These are phyloP conservation scores for Xylaria sp. DNA, from an alignment of 2,329 filamentous ascomycete genomes.

Conservation along the genomic window DNA sequence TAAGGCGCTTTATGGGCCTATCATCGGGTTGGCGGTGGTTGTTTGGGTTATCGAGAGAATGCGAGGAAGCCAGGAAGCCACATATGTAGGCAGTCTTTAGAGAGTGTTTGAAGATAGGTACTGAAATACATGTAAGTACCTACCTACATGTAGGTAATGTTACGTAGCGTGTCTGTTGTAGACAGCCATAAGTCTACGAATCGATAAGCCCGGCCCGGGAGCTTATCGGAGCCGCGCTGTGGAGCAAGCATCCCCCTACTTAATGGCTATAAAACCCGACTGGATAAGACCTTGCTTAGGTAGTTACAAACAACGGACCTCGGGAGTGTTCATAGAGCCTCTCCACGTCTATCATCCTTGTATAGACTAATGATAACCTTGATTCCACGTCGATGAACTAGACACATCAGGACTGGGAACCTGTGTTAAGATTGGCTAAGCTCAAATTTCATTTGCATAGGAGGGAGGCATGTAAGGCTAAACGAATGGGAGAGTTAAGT, in stretches of 20 bases:
- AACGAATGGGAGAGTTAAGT: background rate
- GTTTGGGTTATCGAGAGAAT: background rate
- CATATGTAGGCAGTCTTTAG: background rate
- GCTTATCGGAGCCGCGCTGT: slow-evolving; percentile 23
- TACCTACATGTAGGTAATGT: background rate
- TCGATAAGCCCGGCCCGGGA: slow-evolving; percentile 19
- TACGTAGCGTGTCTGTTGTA: too few species aligned
- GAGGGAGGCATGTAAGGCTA: background rate
- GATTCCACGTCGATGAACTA: background rate
- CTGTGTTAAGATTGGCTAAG: background rate
- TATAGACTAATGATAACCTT: background rate
- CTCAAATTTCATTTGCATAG: background rate
- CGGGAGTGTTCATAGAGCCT: background rate
- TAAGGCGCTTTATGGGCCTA: slow-evolving; percentile 20
- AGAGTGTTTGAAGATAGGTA: background rate
- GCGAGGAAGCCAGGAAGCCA: background rate
- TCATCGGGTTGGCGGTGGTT: slow-evolving; percentile 17
- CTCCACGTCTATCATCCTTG: background rate
- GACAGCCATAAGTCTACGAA: too few species aligned
- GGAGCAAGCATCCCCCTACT: background rate
- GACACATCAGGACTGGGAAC: background rate
- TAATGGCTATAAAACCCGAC: slow-evolving; percentile 20
- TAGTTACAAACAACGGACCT: too few species aligned
- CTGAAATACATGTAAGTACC: background rate
- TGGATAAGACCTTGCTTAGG: background rate